Conservation (phyloP, 1,139 yeast genomes). For the Wickerhamomyces sp. region DNA sequence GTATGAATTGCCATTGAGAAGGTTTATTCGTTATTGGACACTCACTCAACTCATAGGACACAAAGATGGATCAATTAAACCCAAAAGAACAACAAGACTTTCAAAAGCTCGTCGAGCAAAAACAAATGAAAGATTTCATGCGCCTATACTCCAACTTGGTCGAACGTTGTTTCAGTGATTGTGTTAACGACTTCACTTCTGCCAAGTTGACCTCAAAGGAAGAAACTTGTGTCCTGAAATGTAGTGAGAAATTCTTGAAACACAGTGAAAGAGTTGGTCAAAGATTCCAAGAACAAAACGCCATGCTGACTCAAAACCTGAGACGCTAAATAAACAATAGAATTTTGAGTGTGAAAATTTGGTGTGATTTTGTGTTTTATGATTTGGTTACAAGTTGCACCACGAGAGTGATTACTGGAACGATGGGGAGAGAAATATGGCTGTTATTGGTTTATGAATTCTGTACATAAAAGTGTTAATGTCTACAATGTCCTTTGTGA, state of each 20-base stretch:
- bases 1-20: no score
- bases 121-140: constrained; percentile 99
- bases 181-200: constrained; percentile 97
- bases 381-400: no score
- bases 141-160: constrained; percentile 89
- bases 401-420: no score
- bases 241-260: constrained; percentile 96
- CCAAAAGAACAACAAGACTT: constrained; percentile 95
- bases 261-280: constrained; percentile 98
- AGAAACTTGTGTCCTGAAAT: constrained; percentile 77
- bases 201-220: constrained; percentile 82
- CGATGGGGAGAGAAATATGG: no score
- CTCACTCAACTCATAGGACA: background rate
- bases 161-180: constrained; percentile 94
- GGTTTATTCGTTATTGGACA: no score
- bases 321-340: no score
- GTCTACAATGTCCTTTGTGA: no score
- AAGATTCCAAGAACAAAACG: constrained; percentile 97
- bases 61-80: constrained; percentile 71
- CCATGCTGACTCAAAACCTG: constrained; percentile 44
- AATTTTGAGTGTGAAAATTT: no score
- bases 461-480: no score
- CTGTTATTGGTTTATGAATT: no score
- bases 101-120: constrained; percentile 91
- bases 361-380: no score